Percentiles rank a stretch among this genome's conserved stretches.
These are phyloP conservation scores for Zygosaccharomyces pseudobailii DNA, from an alignment of 1,139 yeast genomes.

Conservation along the genomic window DNA sequence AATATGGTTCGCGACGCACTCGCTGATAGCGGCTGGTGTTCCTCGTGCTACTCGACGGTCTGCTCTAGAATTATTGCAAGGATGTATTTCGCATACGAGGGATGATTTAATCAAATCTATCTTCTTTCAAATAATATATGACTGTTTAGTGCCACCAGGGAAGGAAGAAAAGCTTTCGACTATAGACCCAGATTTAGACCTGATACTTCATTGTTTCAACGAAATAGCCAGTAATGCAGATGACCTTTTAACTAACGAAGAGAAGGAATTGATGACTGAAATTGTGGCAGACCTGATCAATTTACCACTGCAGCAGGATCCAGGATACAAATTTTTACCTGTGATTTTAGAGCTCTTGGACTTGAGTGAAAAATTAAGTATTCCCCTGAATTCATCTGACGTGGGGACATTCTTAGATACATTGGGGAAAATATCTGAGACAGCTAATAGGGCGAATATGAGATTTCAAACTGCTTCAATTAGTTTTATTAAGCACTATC, in stretches of 20 bases:
- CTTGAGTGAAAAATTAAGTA: conserved; percentile 1
- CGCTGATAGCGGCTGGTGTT: conserved; percentile 44
- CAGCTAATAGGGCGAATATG: background rate
- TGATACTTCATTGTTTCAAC: conserved; percentile 5
- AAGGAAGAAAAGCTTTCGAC: conserved; percentile 1
- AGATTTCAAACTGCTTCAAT: background rate
- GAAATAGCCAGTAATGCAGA: background rate
- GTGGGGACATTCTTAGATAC: background rate
- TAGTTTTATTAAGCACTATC: background rate
- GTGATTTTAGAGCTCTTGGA: conserved; percentile 1
- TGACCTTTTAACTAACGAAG: background rate
- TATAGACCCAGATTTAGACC: conserved; percentile 5
- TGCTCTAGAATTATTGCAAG: conserved; percentile 49
- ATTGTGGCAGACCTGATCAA: background rate
- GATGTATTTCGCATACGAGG: conserved; percentile 43
- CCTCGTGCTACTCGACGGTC: conserved; percentile 47
- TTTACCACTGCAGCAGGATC: background rate
- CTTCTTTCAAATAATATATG: conserved; percentile 6
- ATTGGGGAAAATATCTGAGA: background rate
- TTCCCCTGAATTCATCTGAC: background rate
- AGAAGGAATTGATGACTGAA: background rate
- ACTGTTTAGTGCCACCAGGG: background rate
- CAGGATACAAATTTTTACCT: background rate
- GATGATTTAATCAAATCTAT: conserved; percentile 4
- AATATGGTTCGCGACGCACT: conserved; percentile 68